Conservation (phyloP, 257 asterid species). For the Perilla frutescens region DNA sequence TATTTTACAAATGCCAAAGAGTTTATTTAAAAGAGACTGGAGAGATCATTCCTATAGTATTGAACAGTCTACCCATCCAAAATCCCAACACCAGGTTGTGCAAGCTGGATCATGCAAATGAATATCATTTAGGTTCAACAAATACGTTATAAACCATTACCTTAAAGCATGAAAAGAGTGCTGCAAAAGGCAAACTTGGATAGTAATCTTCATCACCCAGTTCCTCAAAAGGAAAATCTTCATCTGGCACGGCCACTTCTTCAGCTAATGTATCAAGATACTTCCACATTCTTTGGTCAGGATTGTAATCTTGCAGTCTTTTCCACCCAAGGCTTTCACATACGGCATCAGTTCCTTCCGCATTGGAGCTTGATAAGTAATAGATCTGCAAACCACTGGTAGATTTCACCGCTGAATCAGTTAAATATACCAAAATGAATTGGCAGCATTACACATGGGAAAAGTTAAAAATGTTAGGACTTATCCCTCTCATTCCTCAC, state of each 20-base stretch:
- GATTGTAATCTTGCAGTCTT: slow-evolving; percentile 70
- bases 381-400: slow-evolving; percentile 85
- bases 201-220: slow-evolving; percentile 84
- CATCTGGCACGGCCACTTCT: slow-evolving; percentile 51
- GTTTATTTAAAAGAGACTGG: neutral
- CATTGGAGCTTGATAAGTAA: slow-evolving; percentile 75
- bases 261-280: slow-evolving; percentile 63
- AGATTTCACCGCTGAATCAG: slow-evolving; percentile 40
- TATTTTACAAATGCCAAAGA: slow-evolving; percentile 12
- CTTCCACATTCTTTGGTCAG: slow-evolving; percentile 73
- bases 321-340: slow-evolving; percentile 89
- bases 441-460: slow-evolving; percentile 4
- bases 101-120: slow-evolving; percentile 16
- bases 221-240: slow-evolving; percentile 72
- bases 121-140: slow-evolving; percentile 23
- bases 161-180: slow-evolving; percentile 92
- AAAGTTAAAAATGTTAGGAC: neutral
- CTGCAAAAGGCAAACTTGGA: slow-evolving; percentile 95
- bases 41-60: neutral
- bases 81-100: slow-evolving; percentile 16
- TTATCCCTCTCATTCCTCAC: neutral
- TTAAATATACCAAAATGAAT: slow-evolving; percentile 18
- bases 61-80: neutral
- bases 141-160: slow-evolving; percentile 45
- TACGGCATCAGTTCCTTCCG: slow-evolving; percentile 69